Evolutionary conservation across 2,329 filamentous ascomycete species (phyloP).

Genomic region (Lanzia echinophila): DNA sequence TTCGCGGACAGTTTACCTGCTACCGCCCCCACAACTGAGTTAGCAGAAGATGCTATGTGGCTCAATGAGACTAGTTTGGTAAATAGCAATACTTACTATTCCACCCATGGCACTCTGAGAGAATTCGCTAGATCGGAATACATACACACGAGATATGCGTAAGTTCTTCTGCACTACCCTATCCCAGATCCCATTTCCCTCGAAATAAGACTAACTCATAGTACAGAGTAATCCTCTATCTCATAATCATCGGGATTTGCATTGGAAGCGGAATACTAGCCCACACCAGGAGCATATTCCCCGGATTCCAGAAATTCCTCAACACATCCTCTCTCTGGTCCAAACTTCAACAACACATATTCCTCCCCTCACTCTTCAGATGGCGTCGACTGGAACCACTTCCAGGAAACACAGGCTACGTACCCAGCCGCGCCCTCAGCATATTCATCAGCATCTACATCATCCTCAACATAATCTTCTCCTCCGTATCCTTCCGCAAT

Average conservation of each 20-base stretch:
- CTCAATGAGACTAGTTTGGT: neutral
- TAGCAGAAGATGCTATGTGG: neutral
- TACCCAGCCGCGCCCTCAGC: neutral
- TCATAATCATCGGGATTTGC: neutral
- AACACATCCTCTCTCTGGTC: neutral
- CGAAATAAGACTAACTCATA: neutral
- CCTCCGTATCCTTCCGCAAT: conserved; percentile 4
- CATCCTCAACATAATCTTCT: conserved; percentile 13
- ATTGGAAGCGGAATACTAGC: neutral
- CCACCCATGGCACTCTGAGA: neutral
- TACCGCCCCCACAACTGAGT: neutral
- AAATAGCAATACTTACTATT: neutral
- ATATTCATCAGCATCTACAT: conserved; percentile 9
- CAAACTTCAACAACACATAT: neutral
- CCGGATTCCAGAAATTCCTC: neutral
- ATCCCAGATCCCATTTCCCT: neutral
- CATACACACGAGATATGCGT: neutral
- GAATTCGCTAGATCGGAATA: neutral
- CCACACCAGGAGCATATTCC: neutral
- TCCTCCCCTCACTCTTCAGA: conserved; percentile 1
- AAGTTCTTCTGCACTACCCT: neutral
- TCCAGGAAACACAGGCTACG: neutral
- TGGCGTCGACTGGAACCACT: neutral
- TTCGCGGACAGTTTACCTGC: neutral
- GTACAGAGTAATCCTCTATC: neutral